These are phyloP conservation scores for Marasmius oreades DNA, from an alignment of 1,284 basidiomycete genomes.

Conservation along the genomic window DNA sequence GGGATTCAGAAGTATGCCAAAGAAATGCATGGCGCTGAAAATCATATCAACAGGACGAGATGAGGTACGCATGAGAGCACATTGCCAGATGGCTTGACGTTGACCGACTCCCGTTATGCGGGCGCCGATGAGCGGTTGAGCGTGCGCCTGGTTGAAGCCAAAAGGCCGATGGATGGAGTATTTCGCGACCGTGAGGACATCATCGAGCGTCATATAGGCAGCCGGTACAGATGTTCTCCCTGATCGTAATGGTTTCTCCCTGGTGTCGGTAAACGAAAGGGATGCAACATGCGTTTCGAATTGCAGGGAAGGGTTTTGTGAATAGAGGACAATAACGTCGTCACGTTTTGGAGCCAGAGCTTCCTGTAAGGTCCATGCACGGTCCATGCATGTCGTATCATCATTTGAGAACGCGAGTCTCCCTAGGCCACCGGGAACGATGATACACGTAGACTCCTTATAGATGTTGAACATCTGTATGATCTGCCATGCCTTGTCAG, in stretches of 20 bases:
- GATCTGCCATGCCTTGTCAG: constrained; percentile 6
- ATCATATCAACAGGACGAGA: constrained; percentile 6
- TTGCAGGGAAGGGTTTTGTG: background rate
- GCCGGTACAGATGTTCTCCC: background rate
- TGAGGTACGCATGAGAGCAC: constrained; percentile 2
- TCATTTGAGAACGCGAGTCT: background rate
- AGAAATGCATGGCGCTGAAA: constrained; percentile 3
- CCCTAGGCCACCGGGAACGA: background rate
- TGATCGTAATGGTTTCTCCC: background rate
- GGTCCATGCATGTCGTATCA: background rate
- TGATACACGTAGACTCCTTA: background rate
- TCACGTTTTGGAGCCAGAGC: constrained; percentile 2
- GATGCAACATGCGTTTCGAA: background rate
- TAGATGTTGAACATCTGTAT: constrained; percentile 3
- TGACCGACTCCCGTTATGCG: background rate
- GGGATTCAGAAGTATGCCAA: background rate
- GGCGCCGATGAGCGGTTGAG: background rate
- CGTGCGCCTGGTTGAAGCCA: background rate
- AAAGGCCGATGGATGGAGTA: background rate
- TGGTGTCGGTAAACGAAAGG: background rate
- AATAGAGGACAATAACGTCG: background rate
- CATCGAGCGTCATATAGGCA: background rate
- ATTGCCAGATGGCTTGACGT: constrained; percentile 3
- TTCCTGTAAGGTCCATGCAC: constrained; percentile 6
- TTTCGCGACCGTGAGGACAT: constrained; percentile 1